phyloP scores from a whole-genome alignment of 2,329 filamentous ascomycete genomes.

The Phyllosticta ampelicida region DNA sequence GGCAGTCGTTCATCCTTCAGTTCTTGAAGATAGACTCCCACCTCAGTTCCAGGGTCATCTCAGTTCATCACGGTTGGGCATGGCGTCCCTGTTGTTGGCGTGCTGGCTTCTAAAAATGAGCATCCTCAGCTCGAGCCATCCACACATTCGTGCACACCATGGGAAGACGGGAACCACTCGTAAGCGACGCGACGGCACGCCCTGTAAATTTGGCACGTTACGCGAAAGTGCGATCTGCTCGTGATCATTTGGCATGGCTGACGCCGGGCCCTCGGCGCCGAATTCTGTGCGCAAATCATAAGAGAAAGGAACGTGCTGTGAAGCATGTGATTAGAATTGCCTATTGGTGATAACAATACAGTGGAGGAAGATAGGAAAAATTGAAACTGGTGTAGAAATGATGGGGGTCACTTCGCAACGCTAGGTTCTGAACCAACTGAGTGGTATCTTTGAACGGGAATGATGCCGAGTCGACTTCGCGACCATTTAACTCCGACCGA shows the following conservation, averaged over 20 bases:
- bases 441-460: not conserved
- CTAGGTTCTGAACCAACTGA: not conserved
- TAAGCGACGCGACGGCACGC: not conserved
- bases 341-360: constrained; percentile 7
- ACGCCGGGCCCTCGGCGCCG: not conserved
- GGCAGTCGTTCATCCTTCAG: not conserved
- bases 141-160: not conserved
- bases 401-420: not conserved
- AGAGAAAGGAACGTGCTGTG: not conserved
- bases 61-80: not conserved
- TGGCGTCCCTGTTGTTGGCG: not conserved
- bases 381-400: not conserved
- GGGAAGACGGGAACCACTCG: not conserved
- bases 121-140: not conserved
- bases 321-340: constrained; percentile 10
- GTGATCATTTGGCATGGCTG: not conserved
- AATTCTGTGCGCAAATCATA: not conserved
- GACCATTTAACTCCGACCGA: constrained; percentile 4
- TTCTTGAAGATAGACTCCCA: not conserved
- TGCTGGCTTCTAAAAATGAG: not conserved
- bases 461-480: not conserved
- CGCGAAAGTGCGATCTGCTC: not conserved
- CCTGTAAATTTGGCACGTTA: not conserved
- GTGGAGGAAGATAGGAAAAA: constrained; percentile 3
- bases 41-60: not conserved